Base-by-base conservation (phyloP, 1,284 basidiomycete species). In the Rhodotorula sp. region DNA sequence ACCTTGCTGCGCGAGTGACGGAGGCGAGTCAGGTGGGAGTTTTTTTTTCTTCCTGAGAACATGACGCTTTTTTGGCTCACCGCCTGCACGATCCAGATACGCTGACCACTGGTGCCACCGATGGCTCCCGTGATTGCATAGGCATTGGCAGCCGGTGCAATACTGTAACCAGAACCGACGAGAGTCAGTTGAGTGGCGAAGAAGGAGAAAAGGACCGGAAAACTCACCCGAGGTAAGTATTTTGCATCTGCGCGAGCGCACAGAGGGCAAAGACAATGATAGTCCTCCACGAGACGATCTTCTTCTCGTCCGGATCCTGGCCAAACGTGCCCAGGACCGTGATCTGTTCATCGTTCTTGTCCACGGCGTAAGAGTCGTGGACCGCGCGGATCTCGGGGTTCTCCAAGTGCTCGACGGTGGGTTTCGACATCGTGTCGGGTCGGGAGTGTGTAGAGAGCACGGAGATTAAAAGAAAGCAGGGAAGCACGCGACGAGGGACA, bases 81-180 rank as follows among this genome's bases (percentile, higher is more conserved):
- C 3, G 68, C 68, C 21, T 69, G 64, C 15, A 66, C 64, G 60
- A 69, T 69, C 68, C 68, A 69, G 58, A 69, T 69, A 18, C 68
- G 58, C 55, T 69, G 34, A n/a, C 56, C 55, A 1, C 52, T 26
- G 26, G 38, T 61, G 45, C 57, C 68, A 12, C 49, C 43, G 52
- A 69, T 60, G 10, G 64, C 28, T 16, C 64, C 68, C 14, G 68
- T 64, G 23, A 69, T 66, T 2, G 59, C 6, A 38, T 69, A 69
- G 6, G 62, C 54, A 16, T 56, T 60, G 2, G 68, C 68, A n/a
- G 68, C 68, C 6, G 68, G 68, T 14, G 68, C 68, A 38, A 65
- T 45, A 34, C 65, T 54, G 47, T 5, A 52, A 45, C 19, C n/a
- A 14, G 10, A 43, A 43, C 10, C 38, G 38, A 18, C 19, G 15